A percentile compares a stretch with the other conserved stretches of the same genome.
These are phyloP conservation scores for Paramecium primaurelia DNA, from an alignment of 73 alveolate species.

Conservation along the genomic window DNA sequence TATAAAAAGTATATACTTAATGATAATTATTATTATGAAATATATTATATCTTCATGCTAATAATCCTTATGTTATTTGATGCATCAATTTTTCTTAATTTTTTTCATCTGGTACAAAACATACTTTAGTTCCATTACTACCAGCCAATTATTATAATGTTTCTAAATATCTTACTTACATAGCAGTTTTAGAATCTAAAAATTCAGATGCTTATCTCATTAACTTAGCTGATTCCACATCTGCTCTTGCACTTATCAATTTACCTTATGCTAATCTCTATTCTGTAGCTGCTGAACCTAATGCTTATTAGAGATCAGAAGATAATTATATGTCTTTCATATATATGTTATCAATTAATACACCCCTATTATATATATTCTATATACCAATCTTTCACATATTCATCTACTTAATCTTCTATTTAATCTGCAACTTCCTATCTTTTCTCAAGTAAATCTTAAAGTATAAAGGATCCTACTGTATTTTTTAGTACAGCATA, in stretches of 20 bases:
- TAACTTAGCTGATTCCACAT: constrained; percentile 53
- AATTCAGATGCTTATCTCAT: constrained; percentile 57
- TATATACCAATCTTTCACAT: constrained; percentile 53
- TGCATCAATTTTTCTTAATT: constrained; percentile 33
- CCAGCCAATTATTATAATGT: neutral
- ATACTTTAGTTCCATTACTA: constrained; percentile 29
- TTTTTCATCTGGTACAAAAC: constrained; percentile 44
- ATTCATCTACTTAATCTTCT: constrained; percentile 50
- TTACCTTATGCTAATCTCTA: constrained; percentile 57
- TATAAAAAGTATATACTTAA: neutral
- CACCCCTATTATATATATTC: neutral
- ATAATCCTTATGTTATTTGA: constrained; percentile 17
- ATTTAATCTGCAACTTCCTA: constrained; percentile 51
- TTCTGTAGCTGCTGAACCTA: constrained; percentile 57
- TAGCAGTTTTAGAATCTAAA: constrained; percentile 61
- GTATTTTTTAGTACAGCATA: constrained; percentile 55
- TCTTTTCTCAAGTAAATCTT: constrained; percentile 55
- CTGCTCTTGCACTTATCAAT: constrained; percentile 56
- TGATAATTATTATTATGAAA: neutral
- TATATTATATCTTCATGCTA: neutral
- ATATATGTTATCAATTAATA: constrained; percentile 9
- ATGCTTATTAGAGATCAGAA: constrained; percentile 35
- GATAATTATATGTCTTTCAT: constrained; percentile 23
- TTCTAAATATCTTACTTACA: constrained; percentile 60
- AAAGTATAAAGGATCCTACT: constrained; percentile 42